Base-by-base conservation (phyloP, 192 early-diverging fungal species). In the Rhizophagus clarus region DNA sequence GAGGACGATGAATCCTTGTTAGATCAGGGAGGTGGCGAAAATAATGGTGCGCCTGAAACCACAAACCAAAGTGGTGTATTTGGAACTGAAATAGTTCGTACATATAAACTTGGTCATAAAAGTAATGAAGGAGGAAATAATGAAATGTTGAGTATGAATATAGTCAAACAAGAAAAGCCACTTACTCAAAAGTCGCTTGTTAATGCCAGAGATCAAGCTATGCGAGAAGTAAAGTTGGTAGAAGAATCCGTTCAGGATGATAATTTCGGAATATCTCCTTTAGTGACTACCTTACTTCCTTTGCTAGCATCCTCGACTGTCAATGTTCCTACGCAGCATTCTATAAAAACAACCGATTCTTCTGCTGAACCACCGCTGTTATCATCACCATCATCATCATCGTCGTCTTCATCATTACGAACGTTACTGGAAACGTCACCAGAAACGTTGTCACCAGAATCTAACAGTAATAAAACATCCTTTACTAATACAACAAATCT, bases 41-140 rank as follows among this genome's bases (percentile, higher is more conserved):
- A 79, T 56, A 79, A 79, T 69, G 67, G 77, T n/a, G 24, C 77
- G n/a, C 64, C 45, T 40, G 32, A 28, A 60, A 49, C 74, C 11
- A 37, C 74, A n/a, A 29, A 42, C 60, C 37, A 51, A 74, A 51
- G 72, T 17, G 45, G 45, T 51, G 17, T 51, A n/a, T 28, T 17
- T 28, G 26, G 14, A 14, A 26, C 20, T 60, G 24, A 24, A n/a
- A n/a, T 45, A 29, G 3, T 74, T 74, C n/a, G 42, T 29, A 56
- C 47, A 51, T n/a, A 71, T 37, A 51, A 45, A 45, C 17, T 34
- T 10, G 42, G 42, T 29, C n/a, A 51, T 7, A 42, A 42, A 10
- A 45, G 72, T 56, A 74, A 51, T 29, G 29, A 47, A 37, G 28
- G 32, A 31, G 72, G 49, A 28, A 26, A 26, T 29, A 34, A 74